phyloP scores from a whole-genome alignment of 371 early-diverging fungal genomes.

The Lichtheimia corymbifera region DNA sequence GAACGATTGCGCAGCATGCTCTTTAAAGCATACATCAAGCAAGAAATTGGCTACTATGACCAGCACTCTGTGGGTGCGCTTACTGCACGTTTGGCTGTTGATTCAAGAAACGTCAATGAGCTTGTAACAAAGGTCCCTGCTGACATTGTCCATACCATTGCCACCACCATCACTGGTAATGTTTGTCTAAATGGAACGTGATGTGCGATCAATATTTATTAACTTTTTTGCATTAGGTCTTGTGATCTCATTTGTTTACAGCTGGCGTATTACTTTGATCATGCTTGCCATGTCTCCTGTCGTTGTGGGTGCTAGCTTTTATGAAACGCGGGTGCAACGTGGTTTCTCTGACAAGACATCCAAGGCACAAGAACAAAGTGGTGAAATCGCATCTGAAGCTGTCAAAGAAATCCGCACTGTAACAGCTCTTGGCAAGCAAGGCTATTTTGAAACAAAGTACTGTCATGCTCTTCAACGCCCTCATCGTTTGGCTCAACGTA shows the following conservation, averaged over 20 bases:
- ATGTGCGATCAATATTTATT: conserved; percentile 58
- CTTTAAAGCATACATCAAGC: conserved; percentile 62
- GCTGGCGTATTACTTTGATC: conserved; percentile 64
- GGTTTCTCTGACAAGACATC: conserved; percentile 61
- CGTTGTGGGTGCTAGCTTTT: conserved; percentile 43
- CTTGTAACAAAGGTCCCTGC: conserved; percentile 64
- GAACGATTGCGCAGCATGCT: conserved; percentile 50
- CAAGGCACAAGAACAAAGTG: conserved; percentile 67
- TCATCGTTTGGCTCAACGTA: conserved; percentile 59
- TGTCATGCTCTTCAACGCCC: conserved; percentile 59
- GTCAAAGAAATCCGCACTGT: conserved; percentile 89
- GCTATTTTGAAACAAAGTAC: conserved; percentile 63
- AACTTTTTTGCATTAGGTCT: conserved; percentile 23
- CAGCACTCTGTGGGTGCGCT: conserved; percentile 79
- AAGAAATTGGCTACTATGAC: conserved; percentile 83
- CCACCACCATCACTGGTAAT: conserved; percentile 33
- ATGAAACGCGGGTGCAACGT: conserved; percentile 40
- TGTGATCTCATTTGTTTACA: conserved; percentile 47
- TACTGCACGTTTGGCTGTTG: conserved; percentile 73
- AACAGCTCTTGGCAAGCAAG: conserved; percentile 76
- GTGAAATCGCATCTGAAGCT: conserved; percentile 81
- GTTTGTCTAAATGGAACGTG: conserved; percentile 61
- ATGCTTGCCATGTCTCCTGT: conserved; percentile 56
- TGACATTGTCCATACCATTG: conserved; percentile 45
- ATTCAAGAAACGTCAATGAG: conserved; percentile 64